These are phyloP conservation scores for Globisporangium takayamanum DNA, from an alignment of 352 stramenopile species.

Conservation along the genomic window DNA sequence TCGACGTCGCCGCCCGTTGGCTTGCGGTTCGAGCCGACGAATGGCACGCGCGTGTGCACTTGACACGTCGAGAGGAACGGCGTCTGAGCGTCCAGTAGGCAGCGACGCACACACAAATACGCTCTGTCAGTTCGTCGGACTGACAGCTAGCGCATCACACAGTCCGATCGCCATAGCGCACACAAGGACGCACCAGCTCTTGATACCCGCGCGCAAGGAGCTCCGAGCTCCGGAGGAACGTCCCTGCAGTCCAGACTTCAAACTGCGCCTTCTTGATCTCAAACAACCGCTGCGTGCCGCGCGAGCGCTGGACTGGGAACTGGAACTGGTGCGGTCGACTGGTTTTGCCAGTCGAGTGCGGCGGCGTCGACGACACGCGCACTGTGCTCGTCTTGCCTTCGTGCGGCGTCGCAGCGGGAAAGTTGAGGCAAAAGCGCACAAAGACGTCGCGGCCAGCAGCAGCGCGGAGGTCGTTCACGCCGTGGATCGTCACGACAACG, in stretches of 20 bases:
- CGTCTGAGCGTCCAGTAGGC: slow-evolving; percentile 15
- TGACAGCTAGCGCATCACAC: no score
- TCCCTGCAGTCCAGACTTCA: slow-evolving; percentile 63
- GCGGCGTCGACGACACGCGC: slow-evolving; percentile 22
- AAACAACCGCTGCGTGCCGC: slow-evolving; percentile 67
- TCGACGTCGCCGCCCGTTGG: slow-evolving; percentile 57
- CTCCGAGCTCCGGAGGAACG: slow-evolving; percentile 61
- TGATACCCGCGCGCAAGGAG: slow-evolving; percentile 58
- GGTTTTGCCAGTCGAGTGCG: slow-evolving; percentile 22
- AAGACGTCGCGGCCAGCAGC: slow-evolving; percentile 46
- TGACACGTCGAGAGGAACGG: slow-evolving; percentile 47
- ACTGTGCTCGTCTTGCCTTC: slow-evolving; percentile 47
- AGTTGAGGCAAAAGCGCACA: slow-evolving; percentile 72
- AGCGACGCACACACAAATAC: background rate
- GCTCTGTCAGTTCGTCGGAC: background rate
- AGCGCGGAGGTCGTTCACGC: slow-evolving; percentile 34
- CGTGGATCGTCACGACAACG: slow-evolving; percentile 41
- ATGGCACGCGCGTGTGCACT: slow-evolving; percentile 43
- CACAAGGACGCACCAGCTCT: slow-evolving; percentile 38
- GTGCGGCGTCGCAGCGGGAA: slow-evolving; percentile 46
- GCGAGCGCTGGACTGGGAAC: slow-evolving; percentile 50
- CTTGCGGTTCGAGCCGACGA: slow-evolving; percentile 65
- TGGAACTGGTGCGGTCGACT: slow-evolving; percentile 23
- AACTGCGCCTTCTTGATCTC: slow-evolving; percentile 78
- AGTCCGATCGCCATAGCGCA: background rate